Evolutionary conservation across 2,329 filamentous ascomycete genomes (phyloP).

Genomic region (Nigrospora sphaerica): DNA sequence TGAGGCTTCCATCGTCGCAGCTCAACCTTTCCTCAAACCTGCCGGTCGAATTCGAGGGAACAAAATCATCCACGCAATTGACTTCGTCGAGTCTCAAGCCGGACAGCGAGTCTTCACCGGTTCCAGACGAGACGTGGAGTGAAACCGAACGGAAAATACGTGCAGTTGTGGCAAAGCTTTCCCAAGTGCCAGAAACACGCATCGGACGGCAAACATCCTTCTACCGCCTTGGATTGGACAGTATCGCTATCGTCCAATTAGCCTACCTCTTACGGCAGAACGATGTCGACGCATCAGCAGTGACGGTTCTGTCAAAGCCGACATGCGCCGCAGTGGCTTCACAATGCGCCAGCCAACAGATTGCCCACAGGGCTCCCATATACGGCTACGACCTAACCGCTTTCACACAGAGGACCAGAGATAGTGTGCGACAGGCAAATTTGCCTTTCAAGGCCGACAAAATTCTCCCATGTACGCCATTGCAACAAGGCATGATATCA

Average conservation of each 20-base stretch:
- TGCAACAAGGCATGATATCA: conserved; percentile 74
- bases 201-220: conserved; percentile 64
- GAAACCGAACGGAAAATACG: conserved; percentile 45
- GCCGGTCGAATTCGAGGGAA: conserved; percentile 4
- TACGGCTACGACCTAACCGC: conserved; percentile 28
- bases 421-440: conserved; percentile 16
- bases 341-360: not conserved
- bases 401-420: conserved; percentile 27
- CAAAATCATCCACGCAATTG: too few species aligned
- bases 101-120: too few species aligned
- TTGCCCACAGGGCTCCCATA: not conserved
- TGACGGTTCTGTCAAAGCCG: conserved; percentile 65
- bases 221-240: conserved; percentile 84
- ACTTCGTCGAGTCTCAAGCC: too few species aligned
- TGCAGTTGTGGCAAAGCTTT: conserved; percentile 50
- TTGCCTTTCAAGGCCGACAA: conserved; percentile 37
- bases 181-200: conserved; percentile 36
- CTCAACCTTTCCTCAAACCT: conserved; percentile 13
- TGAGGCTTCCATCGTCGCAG: conserved; percentile 22
- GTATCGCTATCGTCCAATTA: conserved; percentile 78
- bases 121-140: conserved; percentile 9
- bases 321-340: conserved; percentile 30
- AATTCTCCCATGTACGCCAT: conserved; percentile 69
- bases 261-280: conserved; percentile 57
- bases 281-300: conserved; percentile 53